Evolutionary conservation across 331 rosid genomes (phyloP).

Genomic region (Acacia pycnantha): DNA sequence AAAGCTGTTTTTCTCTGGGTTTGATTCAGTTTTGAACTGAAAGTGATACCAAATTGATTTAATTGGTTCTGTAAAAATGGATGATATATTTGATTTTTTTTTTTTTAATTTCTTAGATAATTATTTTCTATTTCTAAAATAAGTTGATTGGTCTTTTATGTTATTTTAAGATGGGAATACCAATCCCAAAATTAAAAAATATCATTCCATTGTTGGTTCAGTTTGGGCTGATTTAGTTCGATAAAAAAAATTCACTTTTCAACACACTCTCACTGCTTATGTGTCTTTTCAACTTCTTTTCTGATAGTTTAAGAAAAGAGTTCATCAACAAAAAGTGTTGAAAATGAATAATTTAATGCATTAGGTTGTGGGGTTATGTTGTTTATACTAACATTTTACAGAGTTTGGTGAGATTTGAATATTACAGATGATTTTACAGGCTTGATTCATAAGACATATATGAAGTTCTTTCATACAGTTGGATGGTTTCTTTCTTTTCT

Average conservation of each 20-base stretch:
- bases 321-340: not conserved
- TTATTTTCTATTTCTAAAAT: not conserved
- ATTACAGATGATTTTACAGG: not conserved
- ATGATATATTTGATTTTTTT: not conserved
- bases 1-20: not conserved
- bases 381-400: not conserved
- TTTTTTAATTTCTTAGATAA: not conserved
- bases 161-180: not conserved
- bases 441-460: not conserved
- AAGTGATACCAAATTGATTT: not conserved
- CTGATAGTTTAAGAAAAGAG: not conserved
- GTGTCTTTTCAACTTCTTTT: not conserved
- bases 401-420: not conserved
- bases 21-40: not conserved
- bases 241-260: not conserved
- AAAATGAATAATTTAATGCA: not conserved
- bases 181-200: not conserved
- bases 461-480: not conserved
- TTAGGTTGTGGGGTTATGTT: not conserved
- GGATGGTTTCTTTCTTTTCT: not conserved
- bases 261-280: not conserved
- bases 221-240: not conserved
- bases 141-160: not conserved
- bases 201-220: not conserved
- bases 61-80: not conserved